Percentiles rank a stretch among this genome's conserved stretches.
phyloP scores from a whole-genome alignment of 2,329 filamentous ascomycete species.

The Calonectria pteridis region DNA sequence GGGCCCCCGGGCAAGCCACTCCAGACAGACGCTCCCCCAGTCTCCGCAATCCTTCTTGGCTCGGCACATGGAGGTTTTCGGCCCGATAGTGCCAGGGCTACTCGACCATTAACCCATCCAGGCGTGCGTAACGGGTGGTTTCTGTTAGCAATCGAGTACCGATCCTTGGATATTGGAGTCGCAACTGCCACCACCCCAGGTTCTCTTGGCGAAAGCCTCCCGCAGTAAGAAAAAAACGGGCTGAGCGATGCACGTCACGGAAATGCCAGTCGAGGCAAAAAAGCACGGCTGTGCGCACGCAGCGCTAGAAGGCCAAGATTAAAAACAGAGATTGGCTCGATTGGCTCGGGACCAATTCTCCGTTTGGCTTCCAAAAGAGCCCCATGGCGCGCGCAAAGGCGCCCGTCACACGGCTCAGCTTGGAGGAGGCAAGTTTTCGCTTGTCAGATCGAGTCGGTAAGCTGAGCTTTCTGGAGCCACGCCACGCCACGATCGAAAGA shows the following conservation, averaged over 20 bases:
- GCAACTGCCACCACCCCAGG: neutral
- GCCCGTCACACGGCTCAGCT: slow-evolving; percentile 1
- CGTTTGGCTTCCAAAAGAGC: neutral
- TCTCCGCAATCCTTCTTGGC: slow-evolving; percentile 30
- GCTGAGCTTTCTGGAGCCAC: neutral
- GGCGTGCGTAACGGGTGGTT: neutral
- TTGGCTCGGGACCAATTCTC: neutral
- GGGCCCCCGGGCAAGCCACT: slow-evolving; percentile 13
- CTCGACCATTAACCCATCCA: slow-evolving; percentile 15
- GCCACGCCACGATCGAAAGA: slow-evolving; percentile 8
- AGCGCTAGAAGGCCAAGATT: neutral
- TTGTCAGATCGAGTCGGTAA: neutral
- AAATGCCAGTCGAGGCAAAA: neutral
- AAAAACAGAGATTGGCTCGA: neutral
- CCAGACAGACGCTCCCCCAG: neutral
- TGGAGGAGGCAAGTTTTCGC: neutral
- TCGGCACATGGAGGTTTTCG: slow-evolving; percentile 34
- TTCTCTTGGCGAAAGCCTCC: slow-evolving; percentile 1
- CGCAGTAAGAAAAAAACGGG: slow-evolving; percentile 3
- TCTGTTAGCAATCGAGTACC: slow-evolving; percentile 21
- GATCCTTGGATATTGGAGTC: neutral
- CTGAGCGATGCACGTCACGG: slow-evolving; percentile 6
- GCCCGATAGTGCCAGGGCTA: slow-evolving; percentile 31
- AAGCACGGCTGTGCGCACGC: neutral
- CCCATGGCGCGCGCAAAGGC: slow-evolving; percentile 1